phyloP scores from a whole-genome alignment of 257 asterid genomes.

The Plantago elongata region DNA sequence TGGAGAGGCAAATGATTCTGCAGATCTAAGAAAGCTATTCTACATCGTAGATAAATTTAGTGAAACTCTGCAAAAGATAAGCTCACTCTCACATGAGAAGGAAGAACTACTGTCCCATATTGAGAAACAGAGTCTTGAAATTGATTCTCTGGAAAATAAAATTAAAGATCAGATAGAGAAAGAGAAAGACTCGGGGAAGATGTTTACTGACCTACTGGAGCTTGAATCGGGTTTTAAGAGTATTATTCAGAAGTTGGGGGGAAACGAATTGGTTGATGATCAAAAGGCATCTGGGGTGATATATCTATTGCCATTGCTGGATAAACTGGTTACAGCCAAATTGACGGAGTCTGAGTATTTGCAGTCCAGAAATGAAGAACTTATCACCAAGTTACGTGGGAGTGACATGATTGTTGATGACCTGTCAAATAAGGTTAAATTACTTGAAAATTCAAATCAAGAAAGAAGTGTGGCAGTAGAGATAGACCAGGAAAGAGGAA shows the following conservation, averaged over 20 bases:
- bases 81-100: conserved; percentile 51
- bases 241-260: conserved; percentile 60
- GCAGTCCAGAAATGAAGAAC: conserved; percentile 63
- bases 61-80: conserved; percentile 39
- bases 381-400: conserved; percentile 57
- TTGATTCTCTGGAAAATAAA: conserved; percentile 53
- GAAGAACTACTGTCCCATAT: conserved; percentile 50
- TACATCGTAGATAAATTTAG: conserved; percentile 57
- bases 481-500: conserved; percentile 51
- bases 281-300: conserved; percentile 36
- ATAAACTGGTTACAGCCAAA: conserved; percentile 47
- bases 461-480: conserved; percentile 38
- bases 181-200: conserved; percentile 37
- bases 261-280: conserved; percentile 46
- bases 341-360: conserved; percentile 57
- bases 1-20: conserved; percentile 40
- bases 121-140: conserved; percentile 53
- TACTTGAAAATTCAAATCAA: conserved; percentile 62
- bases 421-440: conserved; percentile 63
- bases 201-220: conserved; percentile 44
- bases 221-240: conserved; percentile 51
- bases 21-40: conserved; percentile 54
- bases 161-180: conserved; percentile 32
- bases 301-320: conserved; percentile 52
- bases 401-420: conserved; percentile 59